Evolutionary conservation across 228 moss, liverwort and hornwort species (phyloP), one percentile per base, ranked within the genome.

Genomic region (Sphagnum fallax): DNA sequence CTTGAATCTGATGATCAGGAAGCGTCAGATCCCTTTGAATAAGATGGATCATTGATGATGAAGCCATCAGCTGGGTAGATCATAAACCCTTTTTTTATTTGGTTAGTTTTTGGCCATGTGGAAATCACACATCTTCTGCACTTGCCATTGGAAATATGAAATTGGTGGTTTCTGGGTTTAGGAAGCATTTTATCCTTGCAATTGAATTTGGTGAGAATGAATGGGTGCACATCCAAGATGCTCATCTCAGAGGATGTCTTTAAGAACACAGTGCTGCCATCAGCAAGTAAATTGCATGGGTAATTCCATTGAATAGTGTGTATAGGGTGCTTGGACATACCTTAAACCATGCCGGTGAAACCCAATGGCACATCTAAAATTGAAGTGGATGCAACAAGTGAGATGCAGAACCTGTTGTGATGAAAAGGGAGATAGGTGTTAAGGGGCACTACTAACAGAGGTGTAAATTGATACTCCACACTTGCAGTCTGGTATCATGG

Each of bases 231-330:
- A 32, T 32, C 49, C 4, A 65, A 65, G 13, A 70, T 70, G 70
- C 18, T 63, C 50, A 62, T 52, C 8, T 51, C 11, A 16, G 70
- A 70, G 51, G 70, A 70, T 50, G 62, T 63, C 0, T 63, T 61
- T 62, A 63, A 47, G 62, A 70, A 62, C 62, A 47, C 62, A 18
- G 63, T 70, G 63, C 51, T 70, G 14, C 70, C 70, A 10, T 70
- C 70, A 15, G 63, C 49, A 55, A 55, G 55, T 55, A 8, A 55
- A 32, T 32, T 50, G n/a, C 52, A 8, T 11, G 61, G 14, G 49
- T 69, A 15, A 14, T 15, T 13, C 12, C 32, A 32, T 2, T 51
- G 16, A 47, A 70, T 62, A 14, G 13, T 47, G 49, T 60, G 47
- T 49, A 60, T 51, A 13, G 9, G 8, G 12, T 12, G 55, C 53